Base-by-base conservation (phyloP, 306 rosid genomes). In the Vigna radiata region DNA sequence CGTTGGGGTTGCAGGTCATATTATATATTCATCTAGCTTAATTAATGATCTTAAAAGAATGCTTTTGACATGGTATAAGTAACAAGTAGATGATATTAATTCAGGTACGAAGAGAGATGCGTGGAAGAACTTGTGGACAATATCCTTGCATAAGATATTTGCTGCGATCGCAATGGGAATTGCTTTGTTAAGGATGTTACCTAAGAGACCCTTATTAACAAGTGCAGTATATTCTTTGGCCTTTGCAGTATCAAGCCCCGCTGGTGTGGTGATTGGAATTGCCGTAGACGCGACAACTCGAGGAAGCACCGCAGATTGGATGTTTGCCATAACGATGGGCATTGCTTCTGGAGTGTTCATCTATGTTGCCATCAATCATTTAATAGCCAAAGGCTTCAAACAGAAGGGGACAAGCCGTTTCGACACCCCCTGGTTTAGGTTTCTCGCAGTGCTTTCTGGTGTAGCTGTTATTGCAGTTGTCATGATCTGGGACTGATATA, bases 111-210 rank as follows among this genome's bases (percentile, higher is more conserved):
- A 86, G 77, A 63, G 46, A 0, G 94, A 90, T 9, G 96, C 94
- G 72, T 90, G 97, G 97, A 93, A 83, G 83, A 90, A 85, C 48
- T 82, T 90, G 6, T 93, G 96, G 97, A 93, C 94, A 59, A 90
- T 90, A 81, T 87, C 89, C 1, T 64, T 90, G 73, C 97, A 93
- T 89, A 93, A 93, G 85, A 68, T 90, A 65, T 90, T 93, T 84
- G 97, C 97, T 13, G 94, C 97, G 2, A 59, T 87, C 0, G 94
- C 88, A 16, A 93, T 90, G 97, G 97, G 96, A 37, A 93, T 90
- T 0, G 96, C 96, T 6, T 73, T 90, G 69, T 88, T 93, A 25
- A 84, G 84, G 83, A 85, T 89, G 91, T 68, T 90, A 27, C 94
- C 96, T 1, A 89, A 89, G 87, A 87, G 92, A 47, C 85, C 97